Percentiles rank a stretch among this genome's conserved stretches.
Conservation (phyloP, 352 stramenopile genomes). For the Elongisporangium undulatum region DNA sequence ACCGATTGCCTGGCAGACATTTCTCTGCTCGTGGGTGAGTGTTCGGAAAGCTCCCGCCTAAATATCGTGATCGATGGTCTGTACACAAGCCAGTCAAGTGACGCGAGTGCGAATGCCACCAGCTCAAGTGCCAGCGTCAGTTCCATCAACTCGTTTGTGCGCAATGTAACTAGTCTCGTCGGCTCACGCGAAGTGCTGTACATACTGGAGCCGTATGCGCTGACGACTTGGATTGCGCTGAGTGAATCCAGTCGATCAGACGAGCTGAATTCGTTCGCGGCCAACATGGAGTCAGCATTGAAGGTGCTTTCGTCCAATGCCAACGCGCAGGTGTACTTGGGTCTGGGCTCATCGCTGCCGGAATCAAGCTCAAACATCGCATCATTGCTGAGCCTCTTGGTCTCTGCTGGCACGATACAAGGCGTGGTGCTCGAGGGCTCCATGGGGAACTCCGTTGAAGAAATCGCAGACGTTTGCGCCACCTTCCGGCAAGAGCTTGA, state of each 20-base stretch:
- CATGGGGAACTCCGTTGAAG: slow-evolving; percentile 57
- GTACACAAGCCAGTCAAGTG: slow-evolving; percentile 66
- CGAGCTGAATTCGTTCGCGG: slow-evolving; percentile 35
- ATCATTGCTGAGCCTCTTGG: slow-evolving; percentile 32
- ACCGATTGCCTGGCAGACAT: background rate
- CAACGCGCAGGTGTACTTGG: slow-evolving; percentile 64
- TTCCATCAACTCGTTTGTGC: slow-evolving; percentile 47
- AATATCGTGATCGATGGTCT: slow-evolving; percentile 68
- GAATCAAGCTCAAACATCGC: slow-evolving; percentile 13
- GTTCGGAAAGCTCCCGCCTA: slow-evolving; percentile 32
- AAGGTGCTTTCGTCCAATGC: slow-evolving; percentile 44
- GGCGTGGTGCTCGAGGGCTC: slow-evolving; percentile 60
- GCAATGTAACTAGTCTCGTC: slow-evolving; percentile 33
- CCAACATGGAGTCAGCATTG: slow-evolving; percentile 48
- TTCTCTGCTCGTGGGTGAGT: slow-evolving; percentile 22
- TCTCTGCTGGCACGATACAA: slow-evolving; percentile 14
- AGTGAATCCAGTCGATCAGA: slow-evolving; percentile 13
- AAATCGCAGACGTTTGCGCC: slow-evolving; percentile 39
- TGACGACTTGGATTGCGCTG: slow-evolving; percentile 30
- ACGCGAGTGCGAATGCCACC: slow-evolving; percentile 28
- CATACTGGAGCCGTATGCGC: slow-evolving; percentile 60
- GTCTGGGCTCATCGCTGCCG: slow-evolving; percentile 65
- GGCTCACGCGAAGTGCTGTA: slow-evolving; percentile 57
- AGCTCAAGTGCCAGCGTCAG: slow-evolving; percentile 28
- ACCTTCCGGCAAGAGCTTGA: slow-evolving; percentile 52